Evolutionary conservation across 192 early-diverging fungal genomes (phyloP).

Genomic region (Linnemannia schmuckeri): DNA sequence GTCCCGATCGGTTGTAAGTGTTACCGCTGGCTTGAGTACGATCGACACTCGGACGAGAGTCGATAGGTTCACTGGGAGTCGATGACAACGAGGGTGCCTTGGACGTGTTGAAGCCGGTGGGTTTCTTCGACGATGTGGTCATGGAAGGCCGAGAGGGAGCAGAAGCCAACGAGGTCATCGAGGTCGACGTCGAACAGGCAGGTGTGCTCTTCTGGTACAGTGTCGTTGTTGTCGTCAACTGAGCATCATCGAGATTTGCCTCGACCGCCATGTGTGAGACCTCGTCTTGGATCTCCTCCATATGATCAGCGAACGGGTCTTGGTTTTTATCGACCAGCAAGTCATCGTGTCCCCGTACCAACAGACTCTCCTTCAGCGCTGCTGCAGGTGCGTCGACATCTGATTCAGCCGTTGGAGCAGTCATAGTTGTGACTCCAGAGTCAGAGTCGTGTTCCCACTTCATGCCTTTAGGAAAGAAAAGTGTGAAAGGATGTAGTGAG

Average conservation of each 20-base stretch:
- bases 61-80: neutral
- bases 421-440: neutral
- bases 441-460: constrained; percentile 18
- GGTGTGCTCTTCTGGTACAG: neutral
- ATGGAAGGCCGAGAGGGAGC: neutral
- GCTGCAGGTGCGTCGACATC: neutral
- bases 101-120: neutral
- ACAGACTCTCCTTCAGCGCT: neutral
- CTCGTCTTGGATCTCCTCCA: constrained; percentile 2
- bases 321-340: neutral
- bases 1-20: constrained; percentile 14
- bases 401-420: neutral
- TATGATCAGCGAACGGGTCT: neutral
- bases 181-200: neutral
- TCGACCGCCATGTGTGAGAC: neutral
- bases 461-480: constrained; percentile 1
- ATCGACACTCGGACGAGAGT: neutral
- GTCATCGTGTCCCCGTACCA: neutral
- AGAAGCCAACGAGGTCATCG: neutral
- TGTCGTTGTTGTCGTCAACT: neutral
- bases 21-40: neutral
- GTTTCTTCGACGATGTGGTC: neutral
- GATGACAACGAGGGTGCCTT: neutral
- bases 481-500: neutral
- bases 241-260: neutral